phyloP scores from a whole-genome alignment of 345 rosid genomes.

The Ceriops zippeliana region DNA sequence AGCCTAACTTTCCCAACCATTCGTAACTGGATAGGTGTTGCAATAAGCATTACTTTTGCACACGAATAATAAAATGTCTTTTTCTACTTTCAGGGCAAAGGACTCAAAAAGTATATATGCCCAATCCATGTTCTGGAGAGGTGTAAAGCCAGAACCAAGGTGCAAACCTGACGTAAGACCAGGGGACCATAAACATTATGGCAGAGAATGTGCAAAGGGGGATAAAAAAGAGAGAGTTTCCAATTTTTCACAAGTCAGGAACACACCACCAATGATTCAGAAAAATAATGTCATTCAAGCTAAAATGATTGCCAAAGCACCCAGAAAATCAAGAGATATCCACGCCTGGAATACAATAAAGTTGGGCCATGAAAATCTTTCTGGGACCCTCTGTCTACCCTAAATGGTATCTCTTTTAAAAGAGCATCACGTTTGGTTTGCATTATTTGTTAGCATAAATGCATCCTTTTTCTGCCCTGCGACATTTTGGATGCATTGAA shows the following conservation, averaged over 20 bases:
- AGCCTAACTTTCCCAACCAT: no score
- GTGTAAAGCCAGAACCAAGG: slow-evolving; percentile 2
- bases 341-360: not conserved
- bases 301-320: no score
- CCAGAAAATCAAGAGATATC: not conserved
- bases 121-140: not conserved
- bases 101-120: not conserved
- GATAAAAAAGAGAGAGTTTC: not conserved
- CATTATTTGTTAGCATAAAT: slow-evolving; percentile 5
- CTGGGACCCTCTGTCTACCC: slow-evolving; percentile 1
- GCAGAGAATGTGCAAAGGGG: not conserved
- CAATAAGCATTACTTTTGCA: not conserved
- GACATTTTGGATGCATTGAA: slow-evolving; percentile 12
- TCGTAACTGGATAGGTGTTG: no score
- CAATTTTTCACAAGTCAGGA: not conserved
- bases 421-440: slow-evolving; percentile 16
- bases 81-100: not conserved
- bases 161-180: slow-evolving; percentile 1
- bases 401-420: not conserved
- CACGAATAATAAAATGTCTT: not conserved
- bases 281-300: not conserved
- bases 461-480: slow-evolving; percentile 13
- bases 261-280: not conserved
- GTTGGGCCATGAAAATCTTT: slow-evolving; percentile 10
- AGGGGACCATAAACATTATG: slow-evolving; percentile 9